phyloP scores from a whole-genome alignment of 163 green algal species.

The Scenedesmus sp. region DNA sequence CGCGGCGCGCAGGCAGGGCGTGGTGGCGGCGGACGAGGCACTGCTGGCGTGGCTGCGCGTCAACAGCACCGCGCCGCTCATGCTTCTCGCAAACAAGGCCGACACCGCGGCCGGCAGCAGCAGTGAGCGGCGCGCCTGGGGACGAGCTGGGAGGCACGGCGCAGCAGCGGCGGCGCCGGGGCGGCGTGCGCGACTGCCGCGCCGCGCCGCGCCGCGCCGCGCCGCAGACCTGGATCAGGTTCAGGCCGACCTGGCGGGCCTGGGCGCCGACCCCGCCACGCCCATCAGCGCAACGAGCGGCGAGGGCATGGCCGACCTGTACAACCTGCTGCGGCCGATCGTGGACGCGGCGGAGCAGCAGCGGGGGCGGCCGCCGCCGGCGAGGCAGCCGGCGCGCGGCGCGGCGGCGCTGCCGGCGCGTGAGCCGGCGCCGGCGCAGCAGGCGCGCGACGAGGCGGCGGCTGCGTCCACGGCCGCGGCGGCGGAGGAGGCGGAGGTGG shows the following conservation, averaged over 20 bases:
- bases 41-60: constrained; percentile 78
- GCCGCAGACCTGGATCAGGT: constrained; percentile 59
- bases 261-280: constrained; percentile 86
- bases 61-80: constrained; percentile 3
- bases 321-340: constrained; percentile 70
- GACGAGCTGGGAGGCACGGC: neutral
- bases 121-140: constrained; percentile 37
- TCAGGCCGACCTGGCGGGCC: constrained; percentile 63
- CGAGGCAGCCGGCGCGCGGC: no score
- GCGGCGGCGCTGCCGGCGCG: no score
- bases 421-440: constrained; percentile 12
- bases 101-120: constrained; percentile 58
- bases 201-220: neutral
- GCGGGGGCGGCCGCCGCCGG: neutral
- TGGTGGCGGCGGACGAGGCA: constrained; percentile 71
- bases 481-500: neutral
- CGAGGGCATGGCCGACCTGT: constrained; percentile 92
- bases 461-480: neutral
- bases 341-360: constrained; percentile 16
- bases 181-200: neutral
- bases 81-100: constrained; percentile 92
- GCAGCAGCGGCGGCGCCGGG: neutral
- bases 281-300: constrained; percentile 85
- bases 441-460: constrained; percentile 19
- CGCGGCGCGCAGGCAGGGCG: constrained; percentile 58